These are phyloP conservation scores for Cochlearia excelsa DNA, from an alignment of 345 rosid species.

Conservation along the genomic window DNA sequence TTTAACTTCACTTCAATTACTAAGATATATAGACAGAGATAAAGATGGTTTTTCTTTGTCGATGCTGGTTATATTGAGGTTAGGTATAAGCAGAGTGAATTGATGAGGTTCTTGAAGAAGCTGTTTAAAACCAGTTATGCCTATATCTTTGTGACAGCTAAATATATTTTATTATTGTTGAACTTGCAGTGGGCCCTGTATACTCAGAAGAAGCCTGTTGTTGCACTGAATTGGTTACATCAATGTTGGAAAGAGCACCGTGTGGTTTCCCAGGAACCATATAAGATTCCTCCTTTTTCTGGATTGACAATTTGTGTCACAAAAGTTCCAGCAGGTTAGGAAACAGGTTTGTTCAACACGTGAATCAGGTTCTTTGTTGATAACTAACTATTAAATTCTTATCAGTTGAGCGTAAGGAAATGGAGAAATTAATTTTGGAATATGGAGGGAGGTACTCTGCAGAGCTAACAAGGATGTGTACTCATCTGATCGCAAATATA, in stretches of 20 bases:
- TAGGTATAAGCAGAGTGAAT: conserved; percentile 13
- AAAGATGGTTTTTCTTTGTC: conserved; percentile 1
- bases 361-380: conserved; percentile 19
- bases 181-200: conserved; percentile 82
- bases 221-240: conserved; percentile 71
- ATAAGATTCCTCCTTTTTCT: conserved; percentile 81
- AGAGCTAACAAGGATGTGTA: conserved; percentile 76
- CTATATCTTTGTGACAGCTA: conserved; percentile 4
- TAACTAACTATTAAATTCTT: conserved; percentile 35
- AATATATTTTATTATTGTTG: conserved; percentile 13
- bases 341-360: conserved; percentile 21
- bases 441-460: conserved; percentile 87
- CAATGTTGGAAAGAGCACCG: conserved; percentile 96
- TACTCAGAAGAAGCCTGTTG: conserved; percentile 73
- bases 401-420: conserved; percentile 76
- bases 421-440: conserved; percentile 53
- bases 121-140: conserved; percentile 24
- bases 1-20: not conserved
- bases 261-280: conserved; percentile 83
- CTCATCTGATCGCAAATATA: conserved; percentile 93
- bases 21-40: conserved; percentile 12
- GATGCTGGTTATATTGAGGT: not conserved
- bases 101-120: conserved; percentile 27
- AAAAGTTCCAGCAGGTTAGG: conserved; percentile 66
- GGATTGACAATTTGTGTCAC: conserved; percentile 85